Conservation (phyloP, 2,329 filamentous ascomycete genomes). For the Leptographium galeiforme region DNA sequence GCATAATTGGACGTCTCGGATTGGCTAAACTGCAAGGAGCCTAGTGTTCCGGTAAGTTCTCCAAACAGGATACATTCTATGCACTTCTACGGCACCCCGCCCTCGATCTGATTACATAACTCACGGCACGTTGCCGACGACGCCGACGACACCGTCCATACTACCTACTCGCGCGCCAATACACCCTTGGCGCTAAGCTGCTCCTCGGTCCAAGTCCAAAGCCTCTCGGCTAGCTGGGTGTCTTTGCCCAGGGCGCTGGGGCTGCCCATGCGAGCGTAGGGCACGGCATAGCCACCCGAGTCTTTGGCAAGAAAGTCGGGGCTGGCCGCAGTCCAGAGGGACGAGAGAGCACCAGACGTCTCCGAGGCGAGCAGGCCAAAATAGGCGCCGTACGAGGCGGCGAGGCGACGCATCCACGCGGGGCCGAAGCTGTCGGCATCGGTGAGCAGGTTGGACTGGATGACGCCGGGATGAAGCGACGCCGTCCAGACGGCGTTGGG, state of each 20-base stretch:
- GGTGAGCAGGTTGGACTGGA: constrained; percentile 9
- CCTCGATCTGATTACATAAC: not conserved
- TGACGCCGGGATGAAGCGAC: constrained; percentile 8
- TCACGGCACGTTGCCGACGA: not conserved
- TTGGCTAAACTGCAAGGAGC: not conserved
- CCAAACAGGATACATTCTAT: constrained; percentile 6
- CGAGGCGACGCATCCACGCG: constrained; percentile 6
- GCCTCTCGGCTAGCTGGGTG: not conserved
- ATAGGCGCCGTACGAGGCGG: constrained; percentile 10
- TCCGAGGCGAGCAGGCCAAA: constrained; percentile 11
- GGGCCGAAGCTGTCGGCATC: constrained; percentile 10
- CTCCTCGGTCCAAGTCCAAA: constrained; percentile 8
- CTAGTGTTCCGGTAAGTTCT: constrained; percentile 1
- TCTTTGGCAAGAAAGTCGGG: constrained; percentile 8
- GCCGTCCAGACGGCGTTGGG: constrained; percentile 5
- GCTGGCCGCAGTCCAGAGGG: constrained; percentile 13
- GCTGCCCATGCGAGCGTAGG: constrained; percentile 13
- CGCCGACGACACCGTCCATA: not conserved
- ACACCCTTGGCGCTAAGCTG: constrained; percentile 1
- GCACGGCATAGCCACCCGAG: constrained; percentile 13
- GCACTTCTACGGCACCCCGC: constrained; percentile 10
- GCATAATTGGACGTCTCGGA: constrained; percentile 1
- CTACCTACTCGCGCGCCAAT: not conserved
- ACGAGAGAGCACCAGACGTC: constrained; percentile 13
- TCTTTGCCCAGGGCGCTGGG: constrained; percentile 1